phyloP scores from a whole-genome alignment of 192 early-diverging fungal species.

The Phlyctochytrium planicorne region DNA sequence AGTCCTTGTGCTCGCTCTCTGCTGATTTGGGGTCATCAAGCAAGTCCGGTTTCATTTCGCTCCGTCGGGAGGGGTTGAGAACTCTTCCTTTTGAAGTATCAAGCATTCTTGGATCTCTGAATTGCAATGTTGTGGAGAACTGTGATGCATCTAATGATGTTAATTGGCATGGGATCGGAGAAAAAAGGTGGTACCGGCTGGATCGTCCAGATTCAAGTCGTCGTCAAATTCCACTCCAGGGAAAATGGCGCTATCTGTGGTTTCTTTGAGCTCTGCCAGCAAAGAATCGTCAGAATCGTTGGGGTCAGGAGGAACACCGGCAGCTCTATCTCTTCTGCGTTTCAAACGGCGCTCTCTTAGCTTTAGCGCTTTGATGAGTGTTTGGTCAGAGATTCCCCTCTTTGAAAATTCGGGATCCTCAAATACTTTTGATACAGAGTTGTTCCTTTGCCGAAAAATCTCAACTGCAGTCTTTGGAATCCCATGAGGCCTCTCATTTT shows the following conservation, averaged over 20 bases:
- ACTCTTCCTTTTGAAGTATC: neutral
- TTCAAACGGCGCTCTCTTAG: conserved; percentile 21
- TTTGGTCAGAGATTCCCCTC: neutral
- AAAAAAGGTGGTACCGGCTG: neutral
- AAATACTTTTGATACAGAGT: neutral
- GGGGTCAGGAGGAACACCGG: conserved; percentile 28
- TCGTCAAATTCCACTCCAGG: conserved; percentile 19
- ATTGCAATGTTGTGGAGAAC: conserved; percentile 1
- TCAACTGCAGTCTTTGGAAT: neutral
- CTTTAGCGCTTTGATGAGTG: conserved; percentile 6
- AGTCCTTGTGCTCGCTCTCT: conserved; percentile 1
- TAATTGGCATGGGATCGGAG: neutral
- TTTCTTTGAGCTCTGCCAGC: conserved; percentile 28
- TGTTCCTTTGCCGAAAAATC: neutral
- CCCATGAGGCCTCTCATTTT: neutral
- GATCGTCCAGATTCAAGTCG: neutral
- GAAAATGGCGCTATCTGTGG: conserved; percentile 26
- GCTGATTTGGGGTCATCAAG: neutral
- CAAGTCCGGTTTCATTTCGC: too few species aligned
- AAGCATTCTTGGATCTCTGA: neutral
- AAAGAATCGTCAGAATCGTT: conserved; percentile 35
- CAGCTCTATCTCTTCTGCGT: conserved; percentile 11
- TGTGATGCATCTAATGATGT: neutral
- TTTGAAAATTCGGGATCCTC: neutral
- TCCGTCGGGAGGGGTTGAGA: conserved; percentile 2